phyloP scores from a whole-genome alignment of 2,329 filamentous ascomycete species.

The Pseudogymnoascus sp. region DNA sequence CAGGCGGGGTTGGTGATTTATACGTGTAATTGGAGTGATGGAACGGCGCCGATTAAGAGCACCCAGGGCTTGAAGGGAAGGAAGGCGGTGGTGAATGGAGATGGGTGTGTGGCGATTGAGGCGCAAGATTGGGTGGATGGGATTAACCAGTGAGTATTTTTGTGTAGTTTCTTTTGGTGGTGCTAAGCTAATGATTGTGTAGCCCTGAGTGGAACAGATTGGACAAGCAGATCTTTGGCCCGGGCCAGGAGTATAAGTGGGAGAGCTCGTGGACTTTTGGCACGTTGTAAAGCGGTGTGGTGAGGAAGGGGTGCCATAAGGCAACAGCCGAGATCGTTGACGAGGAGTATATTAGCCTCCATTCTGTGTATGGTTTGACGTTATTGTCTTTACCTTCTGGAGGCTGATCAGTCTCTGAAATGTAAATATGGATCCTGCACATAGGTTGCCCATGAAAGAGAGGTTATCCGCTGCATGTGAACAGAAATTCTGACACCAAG shows the following conservation, averaged over 20 bases:
- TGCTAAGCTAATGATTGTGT: conserved; percentile 23
- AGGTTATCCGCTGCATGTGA: background rate
- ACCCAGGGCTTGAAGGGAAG: conserved; percentile 48
- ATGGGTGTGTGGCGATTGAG: conserved; percentile 69
- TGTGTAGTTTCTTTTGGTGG: background rate
- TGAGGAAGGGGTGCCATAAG: background rate
- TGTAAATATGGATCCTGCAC: background rate
- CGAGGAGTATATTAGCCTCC: background rate
- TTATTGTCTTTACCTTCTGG: background rate
- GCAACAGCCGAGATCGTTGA: background rate
- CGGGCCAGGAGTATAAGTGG: background rate
- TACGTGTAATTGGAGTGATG: conserved; percentile 54
- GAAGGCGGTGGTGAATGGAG: conserved; percentile 45
- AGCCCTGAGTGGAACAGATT: conserved; percentile 40
- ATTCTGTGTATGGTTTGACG: background rate
- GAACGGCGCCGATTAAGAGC: conserved; percentile 47
- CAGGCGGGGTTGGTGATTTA: conserved; percentile 68
- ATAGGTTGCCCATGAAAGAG: background rate
- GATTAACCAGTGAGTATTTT: conserved; percentile 51
- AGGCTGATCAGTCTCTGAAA: too few species aligned
- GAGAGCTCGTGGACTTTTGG: conserved; percentile 1
- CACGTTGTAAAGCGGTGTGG: background rate
- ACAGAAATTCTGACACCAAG: background rate
- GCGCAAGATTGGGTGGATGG: conserved; percentile 72
- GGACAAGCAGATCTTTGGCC: conserved; percentile 33